Percentiles rank a stretch among this genome's conserved stretches.
Conservation (phyloP, 2,329 filamentous ascomycete species). For the Thelonectria rubi region DNA sequence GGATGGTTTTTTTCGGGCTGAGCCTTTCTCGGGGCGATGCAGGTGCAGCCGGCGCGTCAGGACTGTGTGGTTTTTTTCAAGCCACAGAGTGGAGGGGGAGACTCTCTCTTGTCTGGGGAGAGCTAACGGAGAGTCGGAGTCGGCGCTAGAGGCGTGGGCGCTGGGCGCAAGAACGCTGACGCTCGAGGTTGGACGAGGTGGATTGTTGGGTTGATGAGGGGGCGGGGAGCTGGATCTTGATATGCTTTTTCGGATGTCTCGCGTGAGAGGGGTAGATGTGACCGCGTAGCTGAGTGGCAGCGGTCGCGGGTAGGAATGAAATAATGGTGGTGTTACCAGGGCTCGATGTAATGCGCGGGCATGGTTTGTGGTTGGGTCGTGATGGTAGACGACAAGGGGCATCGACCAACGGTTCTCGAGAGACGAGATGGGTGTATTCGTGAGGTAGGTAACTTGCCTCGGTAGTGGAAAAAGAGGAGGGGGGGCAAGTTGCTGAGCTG, state of each 20-base stretch:
- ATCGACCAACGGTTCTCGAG: neutral
- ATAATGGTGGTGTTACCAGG: constrained; percentile 12
- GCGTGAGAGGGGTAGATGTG: constrained; percentile 25
- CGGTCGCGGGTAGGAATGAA: constrained; percentile 5
- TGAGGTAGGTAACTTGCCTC: neutral
- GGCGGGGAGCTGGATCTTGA: constrained; percentile 31
- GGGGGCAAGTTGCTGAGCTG: no score
- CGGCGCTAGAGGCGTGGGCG: constrained; percentile 28
- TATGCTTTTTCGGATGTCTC: constrained; percentile 35
- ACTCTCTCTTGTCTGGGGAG: constrained; percentile 33
- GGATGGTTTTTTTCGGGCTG: constrained; percentile 4
- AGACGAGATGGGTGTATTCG: neutral
- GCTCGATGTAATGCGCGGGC: neutral
- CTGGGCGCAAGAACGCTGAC: constrained; percentile 27
- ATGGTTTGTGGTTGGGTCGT: neutral
- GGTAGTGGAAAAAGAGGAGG: constrained; percentile 1
- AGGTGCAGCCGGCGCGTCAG: constrained; percentile 14
- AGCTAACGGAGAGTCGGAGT: constrained; percentile 39
- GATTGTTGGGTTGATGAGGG: constrained; percentile 16
- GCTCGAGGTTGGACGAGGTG: constrained; percentile 23
- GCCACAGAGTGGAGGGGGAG: constrained; percentile 25
- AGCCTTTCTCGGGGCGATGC: constrained; percentile 18
- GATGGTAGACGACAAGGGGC: neutral
- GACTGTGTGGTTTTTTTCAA: constrained; percentile 16
- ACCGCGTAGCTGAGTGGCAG: constrained; percentile 22